These are phyloP conservation scores for Macrophomina tecta DNA, from an alignment of 2,329 filamentous ascomycete species.

Conservation along the genomic window DNA sequence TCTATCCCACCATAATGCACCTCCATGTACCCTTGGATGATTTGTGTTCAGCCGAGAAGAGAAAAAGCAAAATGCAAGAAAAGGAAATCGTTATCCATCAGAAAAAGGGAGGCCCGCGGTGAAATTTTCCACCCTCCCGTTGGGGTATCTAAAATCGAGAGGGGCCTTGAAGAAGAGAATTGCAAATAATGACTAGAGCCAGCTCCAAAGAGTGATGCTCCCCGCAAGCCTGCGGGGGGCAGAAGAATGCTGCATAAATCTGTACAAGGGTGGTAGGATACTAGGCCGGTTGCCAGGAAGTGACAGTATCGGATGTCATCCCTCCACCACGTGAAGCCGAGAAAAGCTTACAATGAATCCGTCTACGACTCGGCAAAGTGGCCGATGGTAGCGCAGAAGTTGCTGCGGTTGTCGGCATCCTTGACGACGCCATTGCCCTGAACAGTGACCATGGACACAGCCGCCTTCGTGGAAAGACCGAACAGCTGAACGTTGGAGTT, in stretches of 20 bases:
- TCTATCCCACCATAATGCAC: conserved; percentile 2
- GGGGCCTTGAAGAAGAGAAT: conserved; percentile 15
- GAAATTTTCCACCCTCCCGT: conserved; percentile 4
- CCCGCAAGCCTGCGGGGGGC: background rate
- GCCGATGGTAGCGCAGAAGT: conserved; percentile 57
- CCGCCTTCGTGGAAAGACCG: conserved; percentile 55
- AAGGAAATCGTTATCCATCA: conserved; percentile 11
- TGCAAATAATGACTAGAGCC: conserved; percentile 16
- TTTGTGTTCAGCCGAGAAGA: background rate
- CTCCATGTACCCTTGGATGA: conserved; percentile 5
- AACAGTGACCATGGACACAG: conserved; percentile 56
- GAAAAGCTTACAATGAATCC: background rate
- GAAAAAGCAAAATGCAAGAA: conserved; percentile 9
- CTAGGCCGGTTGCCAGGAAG: conserved; percentile 4
- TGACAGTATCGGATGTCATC: conserved; percentile 1
- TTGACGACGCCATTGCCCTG: conserved; percentile 43
- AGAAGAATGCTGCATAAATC: conserved; percentile 22
- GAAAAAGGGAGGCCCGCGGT: background rate
- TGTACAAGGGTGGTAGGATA: conserved; percentile 18
- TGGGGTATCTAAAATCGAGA: conserved; percentile 23
- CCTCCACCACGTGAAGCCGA: background rate
- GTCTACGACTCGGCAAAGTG: conserved; percentile 29
- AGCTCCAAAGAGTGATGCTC: conserved; percentile 24
- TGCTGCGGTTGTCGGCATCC: conserved; percentile 54
- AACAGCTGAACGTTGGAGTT: conserved; percentile 53